Conservation (phyloP, 345 rosid species). For the Combretum micranthum region DNA sequence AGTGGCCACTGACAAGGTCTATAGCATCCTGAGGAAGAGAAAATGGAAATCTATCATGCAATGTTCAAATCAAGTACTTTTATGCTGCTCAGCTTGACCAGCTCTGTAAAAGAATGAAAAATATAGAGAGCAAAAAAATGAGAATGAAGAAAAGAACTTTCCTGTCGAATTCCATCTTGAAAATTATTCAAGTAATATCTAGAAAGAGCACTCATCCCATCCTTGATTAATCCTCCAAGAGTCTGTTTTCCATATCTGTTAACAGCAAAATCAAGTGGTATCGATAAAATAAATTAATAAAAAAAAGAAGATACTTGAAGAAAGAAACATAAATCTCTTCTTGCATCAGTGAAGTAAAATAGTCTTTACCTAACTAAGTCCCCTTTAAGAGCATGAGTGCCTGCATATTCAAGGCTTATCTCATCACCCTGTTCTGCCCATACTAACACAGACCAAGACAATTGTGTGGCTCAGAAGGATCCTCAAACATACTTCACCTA, state of each 20-base stretch:
- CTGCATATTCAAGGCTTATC: slow-evolving; percentile 88
- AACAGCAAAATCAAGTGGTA: neutral
- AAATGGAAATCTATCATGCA: neutral
- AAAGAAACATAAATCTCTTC: too few relatives aligned
- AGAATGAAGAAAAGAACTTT: slow-evolving; percentile 24
- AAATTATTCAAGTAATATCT: slow-evolving; percentile 92
- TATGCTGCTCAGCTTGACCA: too few relatives aligned
- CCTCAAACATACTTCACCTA: slow-evolving; percentile 2
- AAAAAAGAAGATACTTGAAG: neutral
- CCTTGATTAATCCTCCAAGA: slow-evolving; percentile 65
- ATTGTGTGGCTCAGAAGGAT: slow-evolving; percentile 4
- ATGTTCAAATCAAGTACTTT: neutral
- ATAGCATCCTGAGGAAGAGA: slow-evolving; percentile 66
- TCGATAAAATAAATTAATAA: neutral
- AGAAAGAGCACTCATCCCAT: slow-evolving; percentile 86
- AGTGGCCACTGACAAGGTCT: slow-evolving; percentile 91
- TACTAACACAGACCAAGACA: slow-evolving; percentile 32
- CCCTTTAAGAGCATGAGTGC: slow-evolving; percentile 92
- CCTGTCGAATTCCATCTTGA: slow-evolving; percentile 98
- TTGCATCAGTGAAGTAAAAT: too few relatives aligned
- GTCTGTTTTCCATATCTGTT: slow-evolving; percentile 90
- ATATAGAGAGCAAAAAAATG: neutral
- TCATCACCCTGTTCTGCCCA: slow-evolving; percentile 99
- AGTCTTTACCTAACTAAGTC: slow-evolving; percentile 73
- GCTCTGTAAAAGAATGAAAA: neutral